Evolutionary conservation across 2,329 filamentous ascomycete genomes (phyloP), one percentile per base, ranked within the genome.

Genomic region (Pseudocercospora ulei): DNA sequence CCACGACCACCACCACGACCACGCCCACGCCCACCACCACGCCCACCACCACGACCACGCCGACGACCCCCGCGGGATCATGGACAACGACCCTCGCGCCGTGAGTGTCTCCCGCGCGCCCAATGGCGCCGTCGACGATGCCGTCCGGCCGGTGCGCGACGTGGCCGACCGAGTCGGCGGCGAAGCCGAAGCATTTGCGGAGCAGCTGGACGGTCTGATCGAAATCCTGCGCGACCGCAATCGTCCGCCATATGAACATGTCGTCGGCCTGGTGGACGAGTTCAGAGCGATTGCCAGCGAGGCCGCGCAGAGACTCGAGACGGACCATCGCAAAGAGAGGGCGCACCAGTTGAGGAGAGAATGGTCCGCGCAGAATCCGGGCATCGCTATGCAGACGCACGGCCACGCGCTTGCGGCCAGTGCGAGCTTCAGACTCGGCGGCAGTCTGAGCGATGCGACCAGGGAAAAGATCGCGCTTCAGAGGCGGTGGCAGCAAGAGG

Each of bases 171-270:
- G 74, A 27, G 76, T 83, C 19, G 81, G 82, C 35, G 76, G 78
- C 46, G 85, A 94, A 62, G 83, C 93, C 43, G 85, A 94, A 63
- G 72, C 76, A 28, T 95, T 95, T 57, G 86, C 87, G 23, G 80
- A 82, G 56, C 75, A 76, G 35, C 71, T 95, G 13, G 87, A 95
- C 63, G 72, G 76, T 38, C 88, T 86, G 60, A 25, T 58, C 24
- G 71, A 66, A 51, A 70, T 60, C 52, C 67, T 53, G 54, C 50
- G 62, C 69, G 13, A 36, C 8, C 48, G 56, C 66, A 44, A 47
- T 63, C 48, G 33, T 70, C 72, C 44, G 55, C 61, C 56, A 56
- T 71, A 73, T 30, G 73, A 78, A 5, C 73, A 83, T n/a, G 57
- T 56, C 22, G 71, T 83, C 52, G 71, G 76, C 35, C 69, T 92